Conservation (phyloP, 352 stramenopile species). For the Phytophthora sansomeana region DNA sequence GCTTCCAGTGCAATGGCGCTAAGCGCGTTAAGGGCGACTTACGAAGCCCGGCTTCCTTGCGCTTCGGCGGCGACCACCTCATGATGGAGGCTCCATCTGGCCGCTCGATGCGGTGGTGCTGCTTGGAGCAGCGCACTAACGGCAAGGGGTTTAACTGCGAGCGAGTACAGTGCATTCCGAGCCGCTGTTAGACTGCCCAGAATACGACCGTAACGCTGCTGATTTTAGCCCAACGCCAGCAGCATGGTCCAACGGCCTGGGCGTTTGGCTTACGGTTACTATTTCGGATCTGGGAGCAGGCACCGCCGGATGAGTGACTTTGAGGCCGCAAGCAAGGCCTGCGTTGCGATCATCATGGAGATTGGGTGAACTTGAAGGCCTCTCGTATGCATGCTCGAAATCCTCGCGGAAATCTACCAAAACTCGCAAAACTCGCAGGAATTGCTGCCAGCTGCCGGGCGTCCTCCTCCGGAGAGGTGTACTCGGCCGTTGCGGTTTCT, state of each 20-base stretch:
- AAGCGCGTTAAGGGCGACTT: neutral
- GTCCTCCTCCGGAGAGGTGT: neutral
- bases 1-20: neutral
- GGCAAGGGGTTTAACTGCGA: neutral
- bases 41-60: neutral
- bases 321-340: neutral
- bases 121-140: neutral
- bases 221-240: slow-evolving; percentile 2
- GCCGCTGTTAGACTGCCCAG: too few species aligned
- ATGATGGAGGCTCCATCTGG: neutral
- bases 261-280: neutral
- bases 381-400: too few species aligned
- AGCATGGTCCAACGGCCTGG: neutral
- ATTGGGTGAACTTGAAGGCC: slow-evolving; percentile 23
- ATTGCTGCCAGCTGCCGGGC: neutral
- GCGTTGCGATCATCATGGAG: slow-evolving; percentile 3
- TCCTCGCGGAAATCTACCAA: too few species aligned
- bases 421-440: too few species aligned
- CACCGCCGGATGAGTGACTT: neutral
- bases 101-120: neutral
- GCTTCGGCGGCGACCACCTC: neutral
- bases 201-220: neutral
- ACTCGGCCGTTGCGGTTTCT: slow-evolving; percentile 17
- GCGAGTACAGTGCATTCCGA: too few species aligned
- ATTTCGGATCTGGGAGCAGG: neutral